Evolutionary conservation across 176 grass and related monocot species (phyloP).

Genomic region (Pharus latifolius): DNA sequence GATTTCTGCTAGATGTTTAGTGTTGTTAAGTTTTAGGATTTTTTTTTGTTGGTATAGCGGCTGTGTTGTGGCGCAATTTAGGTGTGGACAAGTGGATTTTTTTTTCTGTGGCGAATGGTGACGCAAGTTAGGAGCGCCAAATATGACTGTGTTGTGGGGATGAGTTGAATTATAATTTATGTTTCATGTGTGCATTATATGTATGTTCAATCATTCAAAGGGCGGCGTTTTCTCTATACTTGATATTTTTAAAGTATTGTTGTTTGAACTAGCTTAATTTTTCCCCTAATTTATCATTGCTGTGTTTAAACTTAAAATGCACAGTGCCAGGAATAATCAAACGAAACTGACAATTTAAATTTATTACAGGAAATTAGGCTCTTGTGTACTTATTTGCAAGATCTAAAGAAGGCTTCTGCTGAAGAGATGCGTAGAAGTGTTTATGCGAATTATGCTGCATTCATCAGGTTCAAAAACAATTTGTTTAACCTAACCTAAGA

Average conservation of each 20-base stretch:
- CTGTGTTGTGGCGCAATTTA: too few relatives aligned
- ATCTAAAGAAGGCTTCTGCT: conserved; percentile 93
- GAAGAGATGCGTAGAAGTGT: conserved; percentile 97
- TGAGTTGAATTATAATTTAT: too few relatives aligned
- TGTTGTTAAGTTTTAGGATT: background rate
- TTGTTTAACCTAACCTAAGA: background rate
- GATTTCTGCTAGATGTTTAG: too few relatives aligned
- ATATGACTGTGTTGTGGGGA: too few relatives aligned
- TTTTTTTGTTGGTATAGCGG: too few relatives aligned
- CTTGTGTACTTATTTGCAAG: conserved; percentile 81
- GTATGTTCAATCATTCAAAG: background rate
- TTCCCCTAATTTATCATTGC: too few relatives aligned
- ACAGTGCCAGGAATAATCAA: background rate
- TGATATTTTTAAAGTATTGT: background rate
- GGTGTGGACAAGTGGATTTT: too few relatives aligned
- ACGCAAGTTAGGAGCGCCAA: too few relatives aligned
- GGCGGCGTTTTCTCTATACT: background rate
- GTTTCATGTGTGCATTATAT: background rate
- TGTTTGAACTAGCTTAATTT: background rate
- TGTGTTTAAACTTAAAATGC: background rate
- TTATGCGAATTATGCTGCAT: conserved; percentile 74
- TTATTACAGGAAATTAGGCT: conserved; percentile 81
- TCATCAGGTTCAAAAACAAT: conserved; percentile 31
- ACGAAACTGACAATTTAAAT: conserved; percentile 2
- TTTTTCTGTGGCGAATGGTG: too few relatives aligned